Evolutionary conservation across 2,329 filamentous ascomycete species (phyloP).

Genomic region (Cylindrodendrum hubeiense): DNA sequence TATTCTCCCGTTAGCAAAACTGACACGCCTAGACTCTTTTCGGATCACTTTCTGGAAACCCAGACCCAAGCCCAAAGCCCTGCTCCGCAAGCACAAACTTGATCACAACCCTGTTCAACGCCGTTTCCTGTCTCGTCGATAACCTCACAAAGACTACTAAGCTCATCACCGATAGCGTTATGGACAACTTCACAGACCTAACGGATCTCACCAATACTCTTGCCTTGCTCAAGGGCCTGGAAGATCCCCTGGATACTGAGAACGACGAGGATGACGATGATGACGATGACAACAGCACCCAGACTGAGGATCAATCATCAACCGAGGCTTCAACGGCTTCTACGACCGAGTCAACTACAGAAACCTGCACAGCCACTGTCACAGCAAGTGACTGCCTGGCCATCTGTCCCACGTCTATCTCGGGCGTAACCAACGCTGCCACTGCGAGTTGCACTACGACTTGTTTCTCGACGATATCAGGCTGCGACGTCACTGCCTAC

Average conservation of each 20-base stretch:
- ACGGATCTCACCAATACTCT: background rate
- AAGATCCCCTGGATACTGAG: background rate
- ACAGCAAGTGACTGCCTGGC: background rate
- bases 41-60: background rate
- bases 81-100: constrained; percentile 1
- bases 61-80: background rate
- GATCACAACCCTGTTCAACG: background rate
- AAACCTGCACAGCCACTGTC: background rate
- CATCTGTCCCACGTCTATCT: background rate
- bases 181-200: background rate
- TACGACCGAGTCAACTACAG: background rate
- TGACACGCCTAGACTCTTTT: background rate
- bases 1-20: background rate
- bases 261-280: background rate
- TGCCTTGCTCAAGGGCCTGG: background rate
- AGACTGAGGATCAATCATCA: background rate
- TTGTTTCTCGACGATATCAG: background rate
- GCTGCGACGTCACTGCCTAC: background rate
- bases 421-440: background rate
- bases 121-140: background rate
- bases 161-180: background rate
- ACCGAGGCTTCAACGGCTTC: background rate
- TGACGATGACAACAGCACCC: background rate
- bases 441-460: background rate
- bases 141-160: background rate